Percentiles rank a stretch among this genome's conserved stretches.
These are phyloP conservation scores for Cladorrhinum sp. DNA, from an alignment of 2,329 filamentous ascomycete species.

Conservation along the genomic window DNA sequence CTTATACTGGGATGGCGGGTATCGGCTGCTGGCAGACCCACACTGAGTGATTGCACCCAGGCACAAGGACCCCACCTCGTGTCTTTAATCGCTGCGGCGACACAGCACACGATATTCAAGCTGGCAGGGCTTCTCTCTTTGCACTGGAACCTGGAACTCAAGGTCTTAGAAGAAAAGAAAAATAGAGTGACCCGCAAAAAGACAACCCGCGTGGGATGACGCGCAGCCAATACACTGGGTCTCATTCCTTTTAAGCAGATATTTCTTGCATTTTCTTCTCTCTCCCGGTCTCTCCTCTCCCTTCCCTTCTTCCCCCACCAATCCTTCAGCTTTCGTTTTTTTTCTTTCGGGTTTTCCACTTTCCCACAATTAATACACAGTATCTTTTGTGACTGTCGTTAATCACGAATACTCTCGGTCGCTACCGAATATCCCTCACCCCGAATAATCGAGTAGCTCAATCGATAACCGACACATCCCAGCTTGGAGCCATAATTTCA, in stretches of 20 bases:
- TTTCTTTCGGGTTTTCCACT: background rate
- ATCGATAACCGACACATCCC: background rate
- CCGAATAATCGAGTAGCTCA: background rate
- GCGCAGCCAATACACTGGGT: slow-evolving; percentile 6
- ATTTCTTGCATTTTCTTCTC: background rate
- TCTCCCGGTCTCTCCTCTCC: background rate
- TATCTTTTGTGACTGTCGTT: background rate
- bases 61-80: background rate
- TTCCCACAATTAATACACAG: background rate
- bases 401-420: background rate
- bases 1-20: background rate
- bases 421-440: background rate
- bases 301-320: background rate
- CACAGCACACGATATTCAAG: background rate
- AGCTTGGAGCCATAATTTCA: slow-evolving; percentile 19
- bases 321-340: slow-evolving; percentile 1
- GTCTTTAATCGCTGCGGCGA: background rate
- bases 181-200: background rate
- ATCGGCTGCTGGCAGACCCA: background rate
- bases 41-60: background rate
- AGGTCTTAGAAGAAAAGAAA: background rate
- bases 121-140: background rate
- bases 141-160: background rate
- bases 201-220: background rate
- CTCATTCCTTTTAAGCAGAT: slow-evolving; percentile 4